Base-by-base conservation (phyloP, 2,329 filamentous ascomycete species). In the Huntiella decipiens region DNA sequence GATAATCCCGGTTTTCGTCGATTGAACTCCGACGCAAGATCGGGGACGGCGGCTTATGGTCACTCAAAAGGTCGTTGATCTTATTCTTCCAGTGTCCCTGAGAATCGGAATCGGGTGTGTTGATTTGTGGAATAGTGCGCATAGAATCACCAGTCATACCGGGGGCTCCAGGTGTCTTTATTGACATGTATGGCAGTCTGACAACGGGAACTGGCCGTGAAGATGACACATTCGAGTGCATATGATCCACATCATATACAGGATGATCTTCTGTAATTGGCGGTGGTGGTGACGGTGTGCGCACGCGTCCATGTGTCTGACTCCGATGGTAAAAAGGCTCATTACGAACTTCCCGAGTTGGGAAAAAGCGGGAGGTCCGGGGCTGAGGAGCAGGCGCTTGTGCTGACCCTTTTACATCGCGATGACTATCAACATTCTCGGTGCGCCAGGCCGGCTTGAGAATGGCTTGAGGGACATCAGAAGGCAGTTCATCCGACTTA, bases 61-160 rank as follows among this genome's bases (percentile, higher is more conserved):
- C 74, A 53, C 77, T 73, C 33, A 94, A 70, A 38, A 93, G 68
- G 39, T 71, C 78, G 59, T 93, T 86, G 59, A 95, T 86, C 55
- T 77, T 77, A 54, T 82, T 79, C 59, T 93, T 85, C 86, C 86
- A 88, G 16, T 47, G 44, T 15, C 44, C 43, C 15, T 41, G 34
- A 7, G 44, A 36, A 44, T 42, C 41, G 8, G 28, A 19, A 2
- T 36, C 17, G 10, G 35, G 17, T 3, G 40, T 34, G 12, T 28
- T 28, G 22, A 28, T 28, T 28, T 28, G 22, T 28, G 22, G 22
- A 28, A 28, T 28, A 31, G 3, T 12, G 33, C 34, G 12, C 15
- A 36, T n/a, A n/a, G 15, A n/a, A 12, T 36, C 12, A 11, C 34
- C 34, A 36, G 11, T 6, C 34, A 36, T 13, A n/a, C 4, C 22